Evolutionary conservation across 805 yeast species (phyloP), one percentile per base, ranked within the genome.

Genomic region (Wickerhamomyces kurtzmanii): DNA sequence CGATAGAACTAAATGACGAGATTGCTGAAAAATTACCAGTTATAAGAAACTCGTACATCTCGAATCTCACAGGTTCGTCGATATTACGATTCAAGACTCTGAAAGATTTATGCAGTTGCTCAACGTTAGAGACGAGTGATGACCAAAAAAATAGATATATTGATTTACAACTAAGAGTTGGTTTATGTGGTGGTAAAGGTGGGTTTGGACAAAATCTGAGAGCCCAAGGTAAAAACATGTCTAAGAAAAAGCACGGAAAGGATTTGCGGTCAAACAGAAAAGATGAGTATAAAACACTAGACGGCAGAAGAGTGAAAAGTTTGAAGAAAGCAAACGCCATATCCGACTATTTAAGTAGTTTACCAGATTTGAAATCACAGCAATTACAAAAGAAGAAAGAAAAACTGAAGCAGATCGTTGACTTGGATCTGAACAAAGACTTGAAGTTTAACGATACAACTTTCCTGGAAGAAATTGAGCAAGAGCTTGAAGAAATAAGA

Each of bases 141-240:
- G 23, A 20, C n/a, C n/a, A n/a, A n/a, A n/a, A n/a, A n/a, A 17
- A 17, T 9, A 30, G 23, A 3, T 32, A 30, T 21, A 10, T 46
- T 11, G 36, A 48, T 34, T 49, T 63, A 35, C 51, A 51, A 33
- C 42, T 58, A 17, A 53, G 47, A 12, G 32, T 52, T 0, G 47
- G 57, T 9, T 31, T 64, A 18, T 54, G 65, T 32, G 72, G 73
- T 6, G 73, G 73, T n/a, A 66, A 67, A 45, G 73, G 73, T 14
- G 73, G 71, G 3, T 60, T 65, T 39, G 71, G 70, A 1, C 47
- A 58, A 12, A 43, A 54, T 37, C 42, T 66, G 28, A 53, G 57
- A 21, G 58, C 59, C 4, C 58, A 55, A 29, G 69, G 64, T 4
- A 58, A 56, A 3, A 40, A 49, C 15, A 54, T 56, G 59, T 40